phyloP scores from a whole-genome alignment of 257 asterid genomes.

The Ehretia macrophylla region DNA sequence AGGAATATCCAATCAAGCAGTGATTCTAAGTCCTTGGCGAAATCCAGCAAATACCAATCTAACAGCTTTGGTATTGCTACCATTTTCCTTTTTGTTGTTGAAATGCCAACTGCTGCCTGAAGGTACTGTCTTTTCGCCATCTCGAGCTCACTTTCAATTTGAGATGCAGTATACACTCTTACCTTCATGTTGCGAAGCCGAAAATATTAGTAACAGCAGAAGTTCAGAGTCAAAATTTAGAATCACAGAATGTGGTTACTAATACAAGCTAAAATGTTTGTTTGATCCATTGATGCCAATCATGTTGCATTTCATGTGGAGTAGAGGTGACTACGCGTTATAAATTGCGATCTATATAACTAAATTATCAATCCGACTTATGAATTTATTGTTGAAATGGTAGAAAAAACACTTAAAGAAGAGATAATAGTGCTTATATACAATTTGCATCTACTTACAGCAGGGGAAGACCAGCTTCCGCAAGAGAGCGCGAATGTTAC shows the following conservation, averaged over 20 bases:
- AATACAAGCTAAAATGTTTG: no score
- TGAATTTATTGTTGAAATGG: no score
- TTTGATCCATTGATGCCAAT: no score
- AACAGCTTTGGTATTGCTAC: constrained; percentile 77
- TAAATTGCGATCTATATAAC: no score
- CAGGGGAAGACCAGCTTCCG: constrained; percentile 98
- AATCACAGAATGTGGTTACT: no score
- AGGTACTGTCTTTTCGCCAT: constrained; percentile 67
- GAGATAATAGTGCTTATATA: constrained; percentile 1
- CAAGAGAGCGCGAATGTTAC: constrained; percentile 94
- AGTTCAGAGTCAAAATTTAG: no score
- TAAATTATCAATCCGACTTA: no score
- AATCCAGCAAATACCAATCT: constrained; percentile 89
- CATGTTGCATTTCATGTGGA: no score
- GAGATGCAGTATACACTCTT: constrained; percentile 67
- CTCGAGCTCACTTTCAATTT: constrained; percentile 77
- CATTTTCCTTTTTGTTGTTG: constrained; percentile 31
- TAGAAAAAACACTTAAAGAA: no score
- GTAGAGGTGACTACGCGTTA: no score
- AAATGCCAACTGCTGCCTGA: constrained; percentile 73
- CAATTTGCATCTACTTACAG: no score
- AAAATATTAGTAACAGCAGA: neutral
- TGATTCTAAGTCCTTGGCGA: constrained; percentile 78
- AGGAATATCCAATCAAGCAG: constrained; percentile 85
- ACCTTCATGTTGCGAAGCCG: constrained; percentile 38